Evolutionary conservation across 163 green algal species (phyloP).

Genomic region (Prototheca wickerhamii): DNA sequence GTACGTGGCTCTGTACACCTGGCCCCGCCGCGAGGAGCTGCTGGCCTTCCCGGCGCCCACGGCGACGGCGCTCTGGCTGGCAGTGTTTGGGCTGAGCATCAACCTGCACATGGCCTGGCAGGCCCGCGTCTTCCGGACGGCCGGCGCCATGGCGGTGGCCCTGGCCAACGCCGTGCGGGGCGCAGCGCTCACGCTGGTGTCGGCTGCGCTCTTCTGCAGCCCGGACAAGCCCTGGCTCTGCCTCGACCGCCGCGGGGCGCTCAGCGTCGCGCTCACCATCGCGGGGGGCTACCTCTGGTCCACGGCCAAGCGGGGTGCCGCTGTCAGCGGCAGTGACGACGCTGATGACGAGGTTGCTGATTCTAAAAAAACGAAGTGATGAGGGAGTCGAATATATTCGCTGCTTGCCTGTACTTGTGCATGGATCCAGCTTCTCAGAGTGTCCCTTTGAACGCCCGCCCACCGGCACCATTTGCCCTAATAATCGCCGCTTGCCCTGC

Average conservation of each 20-base stretch:
- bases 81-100: conserved; percentile 29
- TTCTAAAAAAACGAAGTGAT: too few relatives aligned
- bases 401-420: too few relatives aligned
- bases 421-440: too few relatives aligned
- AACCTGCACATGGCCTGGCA: conserved; percentile 31
- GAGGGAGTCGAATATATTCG: too few relatives aligned
- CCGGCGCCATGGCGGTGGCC: conserved; percentile 33
- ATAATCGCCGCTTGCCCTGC: too few relatives aligned
- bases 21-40: conserved; percentile 29
- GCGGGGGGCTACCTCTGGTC: conserved; percentile 27
- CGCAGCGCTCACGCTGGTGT: conserved; percentile 19
- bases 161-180: conserved; percentile 36
- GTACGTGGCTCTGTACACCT: conserved; percentile 39
- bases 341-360: background rate
- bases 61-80: conserved; percentile 21
- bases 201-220: conserved; percentile 25
- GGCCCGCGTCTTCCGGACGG: conserved; percentile 27
- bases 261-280: conserved; percentile 25
- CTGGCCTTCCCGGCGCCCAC: conserved; percentile 4
- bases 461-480: too few relatives aligned
- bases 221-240: conserved; percentile 14
- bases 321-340: background rate
- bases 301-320: background rate
- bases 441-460: too few relatives aligned
- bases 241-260: conserved; percentile 11